These are phyloP conservation scores for Pythium brachiatum DNA, from an alignment of 352 stramenopile species.

Conservation along the genomic window DNA sequence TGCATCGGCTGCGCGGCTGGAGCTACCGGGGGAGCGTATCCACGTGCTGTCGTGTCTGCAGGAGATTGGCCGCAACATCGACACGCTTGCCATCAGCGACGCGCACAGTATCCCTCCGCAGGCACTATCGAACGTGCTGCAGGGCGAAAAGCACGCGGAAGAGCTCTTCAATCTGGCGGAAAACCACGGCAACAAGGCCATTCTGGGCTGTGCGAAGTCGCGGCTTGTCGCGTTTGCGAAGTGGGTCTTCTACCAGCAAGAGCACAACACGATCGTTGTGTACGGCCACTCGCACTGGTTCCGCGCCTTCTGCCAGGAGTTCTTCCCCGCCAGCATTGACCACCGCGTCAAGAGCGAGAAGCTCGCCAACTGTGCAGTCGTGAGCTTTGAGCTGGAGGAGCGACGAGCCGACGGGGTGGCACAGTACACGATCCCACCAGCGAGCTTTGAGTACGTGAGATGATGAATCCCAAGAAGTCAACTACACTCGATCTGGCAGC, in stretches of 20 bases:
- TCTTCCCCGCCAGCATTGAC: slow-evolving; percentile 41
- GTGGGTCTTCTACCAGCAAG: slow-evolving; percentile 58
- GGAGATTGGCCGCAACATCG: slow-evolving; percentile 83
- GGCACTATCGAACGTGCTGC: slow-evolving; percentile 28
- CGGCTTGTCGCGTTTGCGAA: slow-evolving; percentile 60
- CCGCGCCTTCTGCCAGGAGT: slow-evolving; percentile 78
- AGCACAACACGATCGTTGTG: slow-evolving; percentile 63
- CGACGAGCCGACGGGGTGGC: slow-evolving; percentile 7
- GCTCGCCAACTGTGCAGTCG: slow-evolving; percentile 75
- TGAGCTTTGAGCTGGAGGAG: slow-evolving; percentile 69
- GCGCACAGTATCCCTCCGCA: slow-evolving; percentile 39
- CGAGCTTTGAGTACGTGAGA: slow-evolving; percentile 31
- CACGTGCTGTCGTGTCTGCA: slow-evolving; percentile 82
- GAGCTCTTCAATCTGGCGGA: slow-evolving; percentile 75
- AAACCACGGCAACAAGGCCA: slow-evolving; percentile 81
- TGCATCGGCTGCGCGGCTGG: slow-evolving; percentile 56
- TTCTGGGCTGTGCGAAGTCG: slow-evolving; percentile 54
- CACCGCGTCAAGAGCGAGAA: slow-evolving; percentile 61
- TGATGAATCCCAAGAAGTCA: slow-evolving; percentile 2
- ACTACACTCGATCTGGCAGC: too few relatives aligned
- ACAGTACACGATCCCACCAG: slow-evolving; percentile 10
- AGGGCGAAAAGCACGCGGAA: slow-evolving; percentile 45
- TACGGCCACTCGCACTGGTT: slow-evolving; percentile 89
- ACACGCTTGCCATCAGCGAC: slow-evolving; percentile 74
- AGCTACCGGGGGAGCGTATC: slow-evolving; percentile 54